phyloP scores from a whole-genome alignment of 1,284 basidiomycete species.

The Sphagnurus paluster region DNA sequence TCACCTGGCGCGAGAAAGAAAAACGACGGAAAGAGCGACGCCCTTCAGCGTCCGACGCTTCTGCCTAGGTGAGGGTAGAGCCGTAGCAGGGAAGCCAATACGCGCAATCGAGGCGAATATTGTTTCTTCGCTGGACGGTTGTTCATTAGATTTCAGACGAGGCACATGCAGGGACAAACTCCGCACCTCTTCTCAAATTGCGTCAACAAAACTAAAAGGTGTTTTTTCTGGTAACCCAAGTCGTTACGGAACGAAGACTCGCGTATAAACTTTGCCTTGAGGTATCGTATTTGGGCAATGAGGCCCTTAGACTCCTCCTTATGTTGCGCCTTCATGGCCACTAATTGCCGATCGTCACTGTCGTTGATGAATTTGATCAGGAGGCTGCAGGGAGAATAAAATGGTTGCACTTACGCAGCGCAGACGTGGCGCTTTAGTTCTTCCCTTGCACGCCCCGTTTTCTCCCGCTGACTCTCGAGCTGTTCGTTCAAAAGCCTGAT shows the following conservation, averaged over 20 bases:
- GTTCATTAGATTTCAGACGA: neutral
- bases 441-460: constrained; percentile 42
- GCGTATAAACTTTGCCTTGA: constrained; percentile 89
- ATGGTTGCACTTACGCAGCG: constrained; percentile 45
- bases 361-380: no score
- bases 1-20: constrained; percentile 69
- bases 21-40: constrained; percentile 61
- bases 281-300: constrained; percentile 85
- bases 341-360: constrained; percentile 56
- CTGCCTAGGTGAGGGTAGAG: constrained; percentile 33
- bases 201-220: constrained; percentile 63
- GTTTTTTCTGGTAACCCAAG: constrained; percentile 86
- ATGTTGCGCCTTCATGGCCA: constrained; percentile 64
- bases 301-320: constrained; percentile 87
- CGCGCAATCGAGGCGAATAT: constrained; percentile 78
- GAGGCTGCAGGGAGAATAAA: no score
- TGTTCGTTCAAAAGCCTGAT: constrained; percentile 67
- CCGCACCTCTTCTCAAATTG: constrained; percentile 75
- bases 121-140: constrained; percentile 68
- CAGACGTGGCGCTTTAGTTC: constrained; percentile 58
- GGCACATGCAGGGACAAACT: neutral
- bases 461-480: constrained; percentile 57
- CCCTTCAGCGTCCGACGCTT: constrained; percentile 56
- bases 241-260: constrained; percentile 83
- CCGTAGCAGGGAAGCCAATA: constrained; percentile 68